Base-by-base conservation (phyloP, 2,329 filamentous ascomycete genomes). In the Diaporthe destruens region DNA sequence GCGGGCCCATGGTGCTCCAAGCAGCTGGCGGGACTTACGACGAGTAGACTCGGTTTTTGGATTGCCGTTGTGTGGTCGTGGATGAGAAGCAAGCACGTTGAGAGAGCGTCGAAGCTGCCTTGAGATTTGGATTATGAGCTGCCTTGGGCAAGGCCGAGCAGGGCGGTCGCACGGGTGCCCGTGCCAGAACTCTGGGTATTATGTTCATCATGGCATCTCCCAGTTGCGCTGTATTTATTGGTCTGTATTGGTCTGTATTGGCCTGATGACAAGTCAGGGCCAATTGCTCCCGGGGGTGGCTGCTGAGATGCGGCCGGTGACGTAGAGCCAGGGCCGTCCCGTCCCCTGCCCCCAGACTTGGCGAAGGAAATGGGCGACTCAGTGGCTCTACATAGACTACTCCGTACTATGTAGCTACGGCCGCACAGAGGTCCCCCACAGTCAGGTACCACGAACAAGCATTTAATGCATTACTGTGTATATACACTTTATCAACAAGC, bases 31-130 rank as follows among this genome's bases (percentile, higher is more conserved):
- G 8, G 34, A 77, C 81, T 77, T 74, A 83, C 81, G 81, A 77
- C 54, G 79, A 75, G 72, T 80, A 82, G 72, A 83, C 78, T 12
- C 66, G 53, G n/a, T 74, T 74, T n/a, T 39, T 56, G 42, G 29
- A 11, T 25, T 65, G 59, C 18, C 54, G 47, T n/a, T 51, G 73
- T 29, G 39, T 55, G 4, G 71, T 9, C 11, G 71, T 63, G 42
- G 67, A 56, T 2, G 73, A 74, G 59, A 74, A 74, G 32, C 34
- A 34, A n/a, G 57, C 69, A 6, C 57, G 55, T 6, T 29, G n/a
- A 14, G 47, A 29, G 2, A 44, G 23, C n/a, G 32, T 12, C 20
- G 42, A 34, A 36, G 44, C 29, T 54, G 36, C 8, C 36, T 56
- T 61, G 25, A 32, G n/a, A 16, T 42, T 47, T 51, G 47, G 20